These are phyloP conservation scores for Sporothrix euskadiensis DNA, from an alignment of 2,329 filamentous ascomycete genomes.

Conservation along the genomic window DNA sequence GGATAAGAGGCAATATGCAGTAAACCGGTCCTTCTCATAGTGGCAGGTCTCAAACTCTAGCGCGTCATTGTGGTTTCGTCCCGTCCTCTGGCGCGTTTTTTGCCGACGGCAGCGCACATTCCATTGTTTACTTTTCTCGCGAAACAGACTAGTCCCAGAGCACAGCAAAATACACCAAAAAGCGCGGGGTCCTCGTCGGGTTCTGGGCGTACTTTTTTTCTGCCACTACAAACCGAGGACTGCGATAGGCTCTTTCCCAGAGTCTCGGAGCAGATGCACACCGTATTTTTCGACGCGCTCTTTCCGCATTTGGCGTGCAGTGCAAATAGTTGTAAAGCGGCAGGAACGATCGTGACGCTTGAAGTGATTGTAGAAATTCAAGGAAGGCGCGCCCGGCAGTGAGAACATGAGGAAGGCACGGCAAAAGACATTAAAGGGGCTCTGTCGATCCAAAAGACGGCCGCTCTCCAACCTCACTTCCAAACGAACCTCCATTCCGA, in stretches of 20 bases:
- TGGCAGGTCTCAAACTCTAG: neutral
- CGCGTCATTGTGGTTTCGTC: constrained; percentile 14
- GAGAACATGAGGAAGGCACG: neutral
- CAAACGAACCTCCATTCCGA: constrained; percentile 14
- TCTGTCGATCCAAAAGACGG: neutral
- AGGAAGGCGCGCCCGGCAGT: constrained; percentile 3
- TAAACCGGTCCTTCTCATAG: neutral
- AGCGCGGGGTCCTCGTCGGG: constrained; percentile 1
- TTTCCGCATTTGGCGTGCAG: constrained; percentile 5
- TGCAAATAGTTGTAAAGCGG: neutral
- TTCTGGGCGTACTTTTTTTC: neutral
- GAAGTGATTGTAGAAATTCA: neutral
- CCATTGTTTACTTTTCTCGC: constrained; percentile 30
- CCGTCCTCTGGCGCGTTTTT: constrained; percentile 21
- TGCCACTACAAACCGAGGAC: neutral
- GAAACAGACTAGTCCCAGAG: constrained; percentile 14
- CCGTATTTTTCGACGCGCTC: constrained; percentile 26
- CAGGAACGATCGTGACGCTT: neutral
- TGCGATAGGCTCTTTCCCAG: constrained; percentile 2
- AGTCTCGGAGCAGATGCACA: neutral
- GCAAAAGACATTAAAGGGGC: constrained; percentile 15
- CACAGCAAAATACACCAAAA: neutral
- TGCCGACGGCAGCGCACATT: neutral
- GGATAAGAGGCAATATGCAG: neutral
- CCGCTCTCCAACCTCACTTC: neutral